Conservation (phyloP, 176 grass and related monocot genomes). For the Bromus sterilis region DNA sequence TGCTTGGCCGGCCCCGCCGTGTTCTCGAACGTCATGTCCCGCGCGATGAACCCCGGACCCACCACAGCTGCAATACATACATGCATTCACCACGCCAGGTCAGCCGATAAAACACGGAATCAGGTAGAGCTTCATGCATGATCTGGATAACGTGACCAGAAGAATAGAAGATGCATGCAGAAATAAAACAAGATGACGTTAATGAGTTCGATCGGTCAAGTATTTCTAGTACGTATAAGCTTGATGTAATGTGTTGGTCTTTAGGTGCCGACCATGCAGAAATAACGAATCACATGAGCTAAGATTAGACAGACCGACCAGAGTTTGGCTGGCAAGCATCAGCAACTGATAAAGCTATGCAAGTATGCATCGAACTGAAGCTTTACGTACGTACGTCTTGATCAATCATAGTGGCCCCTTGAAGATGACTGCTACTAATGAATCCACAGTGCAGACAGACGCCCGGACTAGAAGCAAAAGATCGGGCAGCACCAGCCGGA, state of each 20-base stretch:
- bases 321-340: neutral
- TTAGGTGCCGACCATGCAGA: no score
- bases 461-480: neutral
- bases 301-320: neutral
- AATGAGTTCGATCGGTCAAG: no score
- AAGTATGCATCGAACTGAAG: neutral
- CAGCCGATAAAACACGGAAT: neutral
- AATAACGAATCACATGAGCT: no score
- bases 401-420: neutral
- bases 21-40: conserved; percentile 76
- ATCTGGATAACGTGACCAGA: no score
- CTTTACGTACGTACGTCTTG: neutral
- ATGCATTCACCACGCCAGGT: neutral
- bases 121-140: neutral
- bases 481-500: neutral
- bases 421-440: neutral
- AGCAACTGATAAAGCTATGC: neutral
- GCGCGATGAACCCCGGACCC: conserved; percentile 67
- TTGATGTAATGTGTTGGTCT: no score
- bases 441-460: neutral
- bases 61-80: conserved; percentile 33
- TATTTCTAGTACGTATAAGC: no score
- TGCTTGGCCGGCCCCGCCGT: conserved; percentile 57
- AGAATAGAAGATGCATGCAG: no score
- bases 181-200: no score